These are phyloP conservation scores for Selaginella tamariscina DNA, from an alignment of 75 land plant species.

Conservation along the genomic window DNA sequence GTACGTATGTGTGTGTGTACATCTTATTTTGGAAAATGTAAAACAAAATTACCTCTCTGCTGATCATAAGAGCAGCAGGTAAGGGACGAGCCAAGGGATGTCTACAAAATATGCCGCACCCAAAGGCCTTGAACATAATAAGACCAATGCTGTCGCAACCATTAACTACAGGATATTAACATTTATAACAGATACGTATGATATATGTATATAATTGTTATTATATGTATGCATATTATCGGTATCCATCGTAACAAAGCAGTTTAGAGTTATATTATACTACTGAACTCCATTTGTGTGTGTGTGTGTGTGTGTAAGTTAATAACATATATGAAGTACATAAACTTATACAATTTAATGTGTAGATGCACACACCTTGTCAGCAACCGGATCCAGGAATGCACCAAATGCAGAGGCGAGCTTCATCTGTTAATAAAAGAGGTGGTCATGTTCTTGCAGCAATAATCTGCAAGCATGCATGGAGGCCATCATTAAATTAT, in stretches of 20 bases:
- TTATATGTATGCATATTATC: too few species aligned
- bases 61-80: conserved; percentile 81
- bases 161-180: conserved; percentile 72
- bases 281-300: conserved; percentile 1
- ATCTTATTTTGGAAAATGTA: neutral
- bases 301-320: too few species aligned
- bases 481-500: neutral
- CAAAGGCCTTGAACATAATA: conserved; percentile 64
- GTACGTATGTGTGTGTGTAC: too few species aligned
- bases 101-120: conserved; percentile 34
- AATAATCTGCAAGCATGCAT: conserved; percentile 1
- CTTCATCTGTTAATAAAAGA: conserved; percentile 43
- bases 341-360: neutral
- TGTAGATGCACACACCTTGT: conserved; percentile 55
- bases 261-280: neutral
- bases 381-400: conserved; percentile 95
- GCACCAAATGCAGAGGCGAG: conserved; percentile 78
- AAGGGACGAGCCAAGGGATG: conserved; percentile 65
- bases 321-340: too few species aligned
- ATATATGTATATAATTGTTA: neutral
- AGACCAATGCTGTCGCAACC: conserved; percentile 88
- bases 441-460: conserved; percentile 4
- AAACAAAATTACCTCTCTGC: conserved; percentile 58
- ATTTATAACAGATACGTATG: too few species aligned
- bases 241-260: too few species aligned